Percentiles rank a stretch among this genome's conserved stretches.
phyloP scores from a whole-genome alignment of 805 yeast genomes.

The Kodamaea nitidulidarum region DNA sequence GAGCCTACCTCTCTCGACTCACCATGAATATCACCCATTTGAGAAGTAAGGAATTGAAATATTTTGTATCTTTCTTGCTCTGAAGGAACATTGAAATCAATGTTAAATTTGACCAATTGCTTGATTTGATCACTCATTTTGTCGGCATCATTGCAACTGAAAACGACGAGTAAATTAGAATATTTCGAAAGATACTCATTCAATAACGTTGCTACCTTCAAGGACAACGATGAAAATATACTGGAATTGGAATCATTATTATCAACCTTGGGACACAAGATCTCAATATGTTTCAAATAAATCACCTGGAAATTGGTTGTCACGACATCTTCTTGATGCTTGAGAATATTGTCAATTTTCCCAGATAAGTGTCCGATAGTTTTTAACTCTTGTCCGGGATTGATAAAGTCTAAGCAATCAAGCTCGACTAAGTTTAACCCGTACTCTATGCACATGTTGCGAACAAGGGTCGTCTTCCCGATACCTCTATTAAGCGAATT shows the following conservation, averaged over 20 bases:
- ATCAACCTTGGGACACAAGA: slow-evolving; percentile 62
- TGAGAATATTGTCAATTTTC: slow-evolving; percentile 60
- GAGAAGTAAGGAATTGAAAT: slow-evolving; percentile 46
- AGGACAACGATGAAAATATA: slow-evolving; percentile 39
- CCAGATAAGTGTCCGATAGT: slow-evolving; percentile 77
- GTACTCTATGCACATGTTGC: slow-evolving; percentile 48
- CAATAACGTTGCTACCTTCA: slow-evolving; percentile 56
- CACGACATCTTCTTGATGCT: slow-evolving; percentile 19
- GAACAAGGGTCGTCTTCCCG: slow-evolving; percentile 70
- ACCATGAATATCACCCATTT: slow-evolving; percentile 13
- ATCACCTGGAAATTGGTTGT: slow-evolving; percentile 39
- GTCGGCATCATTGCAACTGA: slow-evolving; percentile 72
- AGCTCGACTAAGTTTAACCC: slow-evolving; percentile 67
- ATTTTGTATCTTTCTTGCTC: slow-evolving; percentile 70
- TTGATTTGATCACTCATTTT: slow-evolving; percentile 62
- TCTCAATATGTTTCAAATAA: slow-evolving; percentile 69
- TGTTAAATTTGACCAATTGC: slow-evolving; percentile 69
- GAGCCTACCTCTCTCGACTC: neutral
- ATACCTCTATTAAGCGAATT: slow-evolving; percentile 69
- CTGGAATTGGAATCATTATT: slow-evolving; percentile 47
- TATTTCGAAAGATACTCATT: slow-evolving; percentile 47
- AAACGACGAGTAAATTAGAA: slow-evolving; percentile 45
- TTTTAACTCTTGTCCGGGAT: slow-evolving; percentile 70
- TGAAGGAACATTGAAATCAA: slow-evolving; percentile 70
- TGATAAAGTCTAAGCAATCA: slow-evolving; percentile 64